Conservation (phyloP, 441 rosid species). For the Gossypium gossypioides region DNA sequence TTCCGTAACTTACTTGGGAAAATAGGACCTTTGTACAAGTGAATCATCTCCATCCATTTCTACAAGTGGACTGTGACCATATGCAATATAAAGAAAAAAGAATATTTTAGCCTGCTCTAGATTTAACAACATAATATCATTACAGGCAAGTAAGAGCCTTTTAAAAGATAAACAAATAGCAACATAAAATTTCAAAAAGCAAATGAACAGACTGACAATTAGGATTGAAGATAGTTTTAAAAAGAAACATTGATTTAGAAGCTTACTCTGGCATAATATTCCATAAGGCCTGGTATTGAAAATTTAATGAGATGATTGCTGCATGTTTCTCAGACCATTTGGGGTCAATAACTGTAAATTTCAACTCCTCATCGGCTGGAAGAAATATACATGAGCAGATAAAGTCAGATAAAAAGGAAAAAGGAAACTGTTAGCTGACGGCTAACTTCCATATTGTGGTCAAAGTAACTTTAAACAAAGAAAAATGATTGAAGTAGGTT, state of each 20-base stretch:
- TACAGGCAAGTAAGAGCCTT: background rate
- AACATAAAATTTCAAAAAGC: conserved; percentile 5
- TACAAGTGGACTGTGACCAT: conserved; percentile 36
- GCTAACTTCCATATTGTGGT: conserved; percentile 7
- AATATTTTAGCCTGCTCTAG: background rate
- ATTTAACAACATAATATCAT: background rate
- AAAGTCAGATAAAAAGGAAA: conserved; percentile 19
- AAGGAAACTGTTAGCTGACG: background rate
- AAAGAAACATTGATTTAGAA: conserved; percentile 13
- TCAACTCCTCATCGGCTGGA: conserved; percentile 69
- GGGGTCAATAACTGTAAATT: conserved; percentile 49
- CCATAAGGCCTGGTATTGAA: conserved; percentile 56
- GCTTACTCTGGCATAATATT: conserved; percentile 47
- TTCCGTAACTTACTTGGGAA: conserved; percentile 56
- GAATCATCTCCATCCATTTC: conserved; percentile 37
- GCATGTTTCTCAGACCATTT: conserved; percentile 65
- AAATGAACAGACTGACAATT: conserved; percentile 7
- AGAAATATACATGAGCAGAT: conserved; percentile 11
- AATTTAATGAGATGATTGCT: conserved; percentile 49
- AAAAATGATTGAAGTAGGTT: background rate
- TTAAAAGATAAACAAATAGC: background rate
- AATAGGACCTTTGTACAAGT: conserved; percentile 40
- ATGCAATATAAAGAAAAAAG: conserved; percentile 4
- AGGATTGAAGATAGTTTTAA: background rate
- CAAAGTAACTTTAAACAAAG: background rate